A percentile compares a stretch with the other conserved stretches of the same genome.
Evolutionary conservation across 768 basidiomycete species (phyloP).

Genomic region (Auricularia sp.): DNA sequence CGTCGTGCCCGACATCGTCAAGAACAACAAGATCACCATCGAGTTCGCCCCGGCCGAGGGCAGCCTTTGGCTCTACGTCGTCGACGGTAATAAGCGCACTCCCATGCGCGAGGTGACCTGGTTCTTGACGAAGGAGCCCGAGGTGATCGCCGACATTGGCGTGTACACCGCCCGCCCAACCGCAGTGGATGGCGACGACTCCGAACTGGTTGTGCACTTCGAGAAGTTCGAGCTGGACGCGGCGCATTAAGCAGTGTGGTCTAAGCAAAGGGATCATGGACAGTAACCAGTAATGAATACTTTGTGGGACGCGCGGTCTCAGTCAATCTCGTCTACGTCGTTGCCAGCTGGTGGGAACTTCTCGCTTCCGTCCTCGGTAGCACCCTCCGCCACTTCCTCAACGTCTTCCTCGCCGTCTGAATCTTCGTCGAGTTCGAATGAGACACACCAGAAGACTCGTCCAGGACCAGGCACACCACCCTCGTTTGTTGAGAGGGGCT

Average conservation of each 20-base stretch:
- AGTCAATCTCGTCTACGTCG: no score
- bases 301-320: no score
- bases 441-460: constrained; percentile 38
- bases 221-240: no score
- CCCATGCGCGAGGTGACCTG: constrained; percentile 22
- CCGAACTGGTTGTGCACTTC: no score
- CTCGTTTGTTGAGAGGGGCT: constrained; percentile 25
- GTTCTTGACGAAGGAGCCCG: constrained; percentile 14
- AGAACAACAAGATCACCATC: neutral
- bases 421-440: constrained; percentile 30
- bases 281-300: no score
- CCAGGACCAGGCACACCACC: constrained; percentile 21
- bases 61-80: constrained; percentile 19
- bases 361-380: no score
- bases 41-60: constrained; percentile 3
- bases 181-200: constrained; percentile 7
- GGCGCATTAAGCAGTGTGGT: no score
- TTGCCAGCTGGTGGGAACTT: no score
- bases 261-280: no score
- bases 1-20: neutral
- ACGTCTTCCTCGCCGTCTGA: no score
- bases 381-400: no score
- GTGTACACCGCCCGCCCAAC: constrained; percentile 18
- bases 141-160: constrained; percentile 12
- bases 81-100: constrained; percentile 9